A percentile compares a stretch with the other conserved stretches of the same genome.
These are phyloP conservation scores for Solanum dulcamara DNA, from an alignment of 257 asterid genomes.

Conservation along the genomic window DNA sequence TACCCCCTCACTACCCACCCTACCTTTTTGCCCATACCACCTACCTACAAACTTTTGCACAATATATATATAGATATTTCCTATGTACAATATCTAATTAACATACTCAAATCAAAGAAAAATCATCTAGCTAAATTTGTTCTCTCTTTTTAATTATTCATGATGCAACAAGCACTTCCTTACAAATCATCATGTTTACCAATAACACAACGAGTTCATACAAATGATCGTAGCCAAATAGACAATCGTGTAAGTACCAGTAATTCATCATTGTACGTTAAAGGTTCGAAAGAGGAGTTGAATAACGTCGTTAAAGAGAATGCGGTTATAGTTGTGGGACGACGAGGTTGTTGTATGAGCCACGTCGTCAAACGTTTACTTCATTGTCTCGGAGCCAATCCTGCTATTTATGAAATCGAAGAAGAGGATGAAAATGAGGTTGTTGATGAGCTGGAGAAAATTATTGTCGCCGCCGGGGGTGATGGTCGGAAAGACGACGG, in stretches of 20 bases:
- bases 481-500: neutral
- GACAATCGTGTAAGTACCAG: neutral
- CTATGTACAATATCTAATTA: neutral
- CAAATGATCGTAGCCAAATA: neutral
- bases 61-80: neutral
- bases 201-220: neutral
- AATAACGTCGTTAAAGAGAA: constrained; percentile 44
- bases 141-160: neutral
- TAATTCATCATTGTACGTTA: neutral
- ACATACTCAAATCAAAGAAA: neutral
- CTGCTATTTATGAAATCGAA: constrained; percentile 35
- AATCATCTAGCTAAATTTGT: neutral
- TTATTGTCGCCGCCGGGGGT: neutral
- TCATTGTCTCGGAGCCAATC: constrained; percentile 65
- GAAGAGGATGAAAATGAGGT: constrained; percentile 37
- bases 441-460: constrained; percentile 7
- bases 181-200: constrained; percentile 21
- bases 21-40: neutral
- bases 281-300: neutral
- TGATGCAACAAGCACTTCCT: constrained; percentile 38
- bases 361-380: constrained; percentile 60
- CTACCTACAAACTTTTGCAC: neutral
- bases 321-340: constrained; percentile 56
- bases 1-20: neutral
- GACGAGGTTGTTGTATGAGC: constrained; percentile 82